These are phyloP conservation scores for Penicillium desertorum DNA, from an alignment of 495 filamentous ascomycete genomes.

Conservation along the genomic window DNA sequence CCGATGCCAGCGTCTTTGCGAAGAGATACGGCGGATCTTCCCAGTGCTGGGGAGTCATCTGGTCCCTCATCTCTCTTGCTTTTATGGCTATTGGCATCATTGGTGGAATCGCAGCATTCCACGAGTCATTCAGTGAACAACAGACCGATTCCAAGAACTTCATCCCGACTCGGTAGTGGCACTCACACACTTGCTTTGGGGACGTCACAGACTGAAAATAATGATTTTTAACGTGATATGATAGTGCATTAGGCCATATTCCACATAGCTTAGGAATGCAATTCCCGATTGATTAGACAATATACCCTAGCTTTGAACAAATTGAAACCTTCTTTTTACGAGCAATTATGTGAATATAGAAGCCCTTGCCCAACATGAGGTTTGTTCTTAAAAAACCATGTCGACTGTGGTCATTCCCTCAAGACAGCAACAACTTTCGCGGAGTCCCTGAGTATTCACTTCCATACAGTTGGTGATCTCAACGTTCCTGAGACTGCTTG, in stretches of 20 bases:
- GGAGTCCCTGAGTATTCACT: too few species aligned
- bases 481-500: too few species aligned
- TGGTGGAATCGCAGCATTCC: conserved; percentile 73
- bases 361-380: not conserved
- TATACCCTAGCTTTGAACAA: not conserved
- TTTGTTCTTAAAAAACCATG: not conserved
- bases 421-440: too few species aligned
- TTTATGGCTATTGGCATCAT: conserved; percentile 73
- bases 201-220: not conserved
- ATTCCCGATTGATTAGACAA: not conserved
- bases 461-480: too few species aligned
- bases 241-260: not conserved
- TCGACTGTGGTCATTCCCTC: too few species aligned
- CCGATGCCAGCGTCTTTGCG: conserved; percentile 79
- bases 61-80: conserved; percentile 66
- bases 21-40: conserved; percentile 74
- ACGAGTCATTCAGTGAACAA: conserved; percentile 63
- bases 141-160: conserved; percentile 67
- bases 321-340: not conserved
- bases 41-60: conserved; percentile 79
- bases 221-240: conserved; percentile 8
- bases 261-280: not conserved
- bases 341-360: not conserved
- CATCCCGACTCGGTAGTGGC: conserved; percentile 47
- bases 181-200: not conserved